Evolutionary conservation across 805 yeast species (phyloP).

Genomic region (Starmerella etchellsii): DNA sequence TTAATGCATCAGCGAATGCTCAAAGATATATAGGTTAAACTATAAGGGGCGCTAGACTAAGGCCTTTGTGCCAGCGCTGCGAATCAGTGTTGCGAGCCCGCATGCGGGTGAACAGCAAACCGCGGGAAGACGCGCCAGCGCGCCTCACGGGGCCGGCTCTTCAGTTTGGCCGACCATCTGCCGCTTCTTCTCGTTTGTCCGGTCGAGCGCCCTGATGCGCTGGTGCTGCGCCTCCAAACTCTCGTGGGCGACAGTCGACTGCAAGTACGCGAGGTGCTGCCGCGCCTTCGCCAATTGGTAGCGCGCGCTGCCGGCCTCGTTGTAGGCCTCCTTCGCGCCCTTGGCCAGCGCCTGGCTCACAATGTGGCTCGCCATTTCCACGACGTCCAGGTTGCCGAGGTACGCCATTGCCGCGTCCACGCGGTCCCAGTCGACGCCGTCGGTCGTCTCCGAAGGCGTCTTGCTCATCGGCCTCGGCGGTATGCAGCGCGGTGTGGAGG

Average conservation of each 20-base stretch:
- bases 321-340: constrained; percentile 23
- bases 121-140: too few relatives aligned
- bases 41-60: too few relatives aligned
- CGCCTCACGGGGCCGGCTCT: too few relatives aligned
- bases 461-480: too few relatives aligned
- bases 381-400: constrained; percentile 18
- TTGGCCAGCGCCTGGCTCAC: constrained; percentile 15
- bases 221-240: constrained; percentile 13
- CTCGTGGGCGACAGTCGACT: constrained; percentile 16
- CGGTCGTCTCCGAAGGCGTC: neutral
- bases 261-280: constrained; percentile 12
- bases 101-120: too few relatives aligned
- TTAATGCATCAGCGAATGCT: too few relatives aligned
- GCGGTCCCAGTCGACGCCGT: constrained; percentile 14
- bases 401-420: constrained; percentile 20
- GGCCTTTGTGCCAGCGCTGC: too few relatives aligned
- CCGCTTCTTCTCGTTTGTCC: constrained; percentile 15
- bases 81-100: too few relatives aligned
- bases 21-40: too few relatives aligned
- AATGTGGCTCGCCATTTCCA: constrained; percentile 18
- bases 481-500: too few relatives aligned
- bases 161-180: neutral
- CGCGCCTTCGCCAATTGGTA: constrained; percentile 19
- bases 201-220: constrained; percentile 13
- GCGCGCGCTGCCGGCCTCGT: constrained; percentile 22